Evolutionary conservation across 306 rosid genomes (phyloP).

Genomic region (Casuarina glauca): DNA sequence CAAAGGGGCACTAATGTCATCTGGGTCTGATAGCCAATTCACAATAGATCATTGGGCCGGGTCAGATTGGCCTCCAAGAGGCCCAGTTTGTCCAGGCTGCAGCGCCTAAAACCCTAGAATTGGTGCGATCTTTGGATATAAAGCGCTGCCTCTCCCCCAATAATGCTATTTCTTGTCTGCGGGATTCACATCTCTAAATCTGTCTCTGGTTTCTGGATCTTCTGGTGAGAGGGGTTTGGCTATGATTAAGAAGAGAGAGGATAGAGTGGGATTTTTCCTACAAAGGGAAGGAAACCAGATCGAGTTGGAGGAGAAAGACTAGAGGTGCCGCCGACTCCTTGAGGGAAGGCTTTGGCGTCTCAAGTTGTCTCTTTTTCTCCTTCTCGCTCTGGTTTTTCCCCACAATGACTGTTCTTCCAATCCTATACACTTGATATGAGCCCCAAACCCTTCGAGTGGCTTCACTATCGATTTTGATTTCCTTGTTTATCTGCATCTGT

Average conservation of each 20-base stretch:
- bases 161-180: too few species aligned
- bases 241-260: constrained; percentile 84
- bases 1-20: too few species aligned
- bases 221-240: constrained; percentile 29
- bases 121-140: too few species aligned
- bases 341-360: constrained; percentile 48
- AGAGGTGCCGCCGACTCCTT: constrained; percentile 48
- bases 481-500: constrained; percentile 34
- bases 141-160: neutral
- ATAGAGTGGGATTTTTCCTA: constrained; percentile 50
- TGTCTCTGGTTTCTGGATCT: too few species aligned
- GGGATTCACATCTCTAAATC: too few species aligned
- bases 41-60: neutral
- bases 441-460: constrained; percentile 6
- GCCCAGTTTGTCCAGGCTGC: neutral
- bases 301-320: constrained; percentile 10
- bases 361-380: constrained; percentile 11
- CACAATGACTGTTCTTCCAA: constrained; percentile 43
- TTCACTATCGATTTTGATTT: too few species aligned
- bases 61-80: neutral
- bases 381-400: constrained; percentile 27
- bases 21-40: too few species aligned
- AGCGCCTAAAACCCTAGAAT: neutral
- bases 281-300: constrained; percentile 10
- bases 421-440: constrained; percentile 83